Evolutionary conservation across 495 filamentous ascomycete species (phyloP).

Genomic region (Polyplosphaeria fusca): DNA sequence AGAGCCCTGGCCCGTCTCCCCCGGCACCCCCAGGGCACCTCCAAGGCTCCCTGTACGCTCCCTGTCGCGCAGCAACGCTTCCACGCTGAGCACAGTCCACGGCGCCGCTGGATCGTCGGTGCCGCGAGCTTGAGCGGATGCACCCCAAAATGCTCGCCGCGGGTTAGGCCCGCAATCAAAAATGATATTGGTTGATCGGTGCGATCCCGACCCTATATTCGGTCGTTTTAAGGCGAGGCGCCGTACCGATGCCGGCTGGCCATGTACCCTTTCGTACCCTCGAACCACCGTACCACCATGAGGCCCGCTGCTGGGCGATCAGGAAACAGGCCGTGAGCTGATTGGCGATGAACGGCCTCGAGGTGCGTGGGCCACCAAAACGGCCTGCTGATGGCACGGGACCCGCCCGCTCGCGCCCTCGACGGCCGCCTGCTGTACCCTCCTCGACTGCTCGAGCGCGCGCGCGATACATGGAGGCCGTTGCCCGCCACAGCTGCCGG

Average conservation of each 20-base stretch:
- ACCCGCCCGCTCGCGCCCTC: conserved; percentile 12
- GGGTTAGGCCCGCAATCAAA: conserved; percentile 33
- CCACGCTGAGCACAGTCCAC: conserved; percentile 32
- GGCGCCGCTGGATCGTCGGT: conserved; percentile 30
- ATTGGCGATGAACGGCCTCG: conserved; percentile 19
- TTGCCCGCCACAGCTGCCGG: conserved; percentile 33
- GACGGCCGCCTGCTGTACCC: conserved; percentile 14
- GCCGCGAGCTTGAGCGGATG: conserved; percentile 33
- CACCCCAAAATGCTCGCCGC: conserved; percentile 25
- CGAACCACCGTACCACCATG: conserved; percentile 28
- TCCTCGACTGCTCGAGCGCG: no score
- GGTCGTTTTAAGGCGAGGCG: conserved; percentile 9
- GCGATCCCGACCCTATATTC: conserved; percentile 28
- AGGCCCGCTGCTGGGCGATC: conserved; percentile 28
- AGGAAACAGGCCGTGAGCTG: conserved; percentile 22
- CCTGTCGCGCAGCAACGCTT: conserved; percentile 19
- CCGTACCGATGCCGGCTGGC: conserved; percentile 29
- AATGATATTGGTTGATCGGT: conserved; percentile 34
- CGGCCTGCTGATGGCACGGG: conserved; percentile 26
- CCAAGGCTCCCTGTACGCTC: background rate
- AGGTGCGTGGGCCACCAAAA: conserved; percentile 19
- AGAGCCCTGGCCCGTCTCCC: background rate
- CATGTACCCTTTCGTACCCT: conserved; percentile 25
- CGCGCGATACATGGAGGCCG: conserved; percentile 11
- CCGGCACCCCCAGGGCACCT: background rate